These are phyloP conservation scores for Pezicula neosporulosa DNA, from an alignment of 2,329 filamentous ascomycete species.

Conservation along the genomic window DNA sequence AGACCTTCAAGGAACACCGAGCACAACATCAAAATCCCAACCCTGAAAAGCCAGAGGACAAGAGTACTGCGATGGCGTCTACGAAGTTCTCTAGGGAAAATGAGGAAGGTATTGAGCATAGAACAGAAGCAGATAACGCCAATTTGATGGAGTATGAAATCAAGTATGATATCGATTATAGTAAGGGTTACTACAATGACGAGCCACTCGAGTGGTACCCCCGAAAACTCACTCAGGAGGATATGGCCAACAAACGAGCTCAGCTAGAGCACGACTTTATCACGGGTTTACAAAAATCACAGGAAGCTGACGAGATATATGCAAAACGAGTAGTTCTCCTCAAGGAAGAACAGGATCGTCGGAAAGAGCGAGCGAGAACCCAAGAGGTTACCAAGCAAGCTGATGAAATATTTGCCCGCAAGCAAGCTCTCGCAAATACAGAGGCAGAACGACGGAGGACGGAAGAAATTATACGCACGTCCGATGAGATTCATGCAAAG, in stretches of 20 bases:
- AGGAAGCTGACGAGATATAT: too few relatives aligned
- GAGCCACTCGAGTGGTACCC: conserved; percentile 1
- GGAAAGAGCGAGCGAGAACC: too few relatives aligned
- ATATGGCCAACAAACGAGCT: conserved; percentile 15
- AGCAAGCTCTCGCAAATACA: too few relatives aligned
- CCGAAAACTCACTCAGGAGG: background rate
- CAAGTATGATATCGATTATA: conserved; percentile 27
- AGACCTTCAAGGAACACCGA: conserved; percentile 31
- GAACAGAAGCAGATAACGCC: background rate
- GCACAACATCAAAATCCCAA: conserved; percentile 30
- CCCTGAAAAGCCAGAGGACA: background rate
- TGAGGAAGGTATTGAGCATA: conserved; percentile 1
- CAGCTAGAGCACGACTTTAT: conserved; percentile 15
- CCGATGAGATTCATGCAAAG: background rate
- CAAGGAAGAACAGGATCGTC: too few relatives aligned
- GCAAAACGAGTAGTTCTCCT: too few relatives aligned
- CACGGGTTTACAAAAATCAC: background rate
- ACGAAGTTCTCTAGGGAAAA: background rate
- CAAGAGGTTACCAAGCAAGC: too few relatives aligned
- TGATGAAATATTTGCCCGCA: too few relatives aligned
- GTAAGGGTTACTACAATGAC: conserved; percentile 31
- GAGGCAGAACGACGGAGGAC: background rate
- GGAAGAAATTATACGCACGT: background rate
- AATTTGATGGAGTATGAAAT: background rate
- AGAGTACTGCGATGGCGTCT: background rate